Base-by-base conservation (phyloP, 2,329 filamentous ascomycete genomes). In the Pleochaeta shiraiana region DNA sequence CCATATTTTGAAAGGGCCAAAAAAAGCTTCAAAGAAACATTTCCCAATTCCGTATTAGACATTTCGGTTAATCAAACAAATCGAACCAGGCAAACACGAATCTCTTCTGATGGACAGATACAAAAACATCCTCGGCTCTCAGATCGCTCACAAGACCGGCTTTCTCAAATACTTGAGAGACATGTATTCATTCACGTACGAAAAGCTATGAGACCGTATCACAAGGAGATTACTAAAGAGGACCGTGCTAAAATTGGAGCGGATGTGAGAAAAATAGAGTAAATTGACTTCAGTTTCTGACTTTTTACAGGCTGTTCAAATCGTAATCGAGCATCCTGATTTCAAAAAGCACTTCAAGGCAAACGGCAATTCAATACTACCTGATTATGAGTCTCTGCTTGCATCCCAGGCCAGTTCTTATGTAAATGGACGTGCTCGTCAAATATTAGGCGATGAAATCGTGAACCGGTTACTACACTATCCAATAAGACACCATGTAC, bases 101-200 rank as follows among this genome's bases (percentile, higher is more conserved):
- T 43, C 24, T 43, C 37, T 21, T n/a, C n/a, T 26, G 59, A 62
- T 43, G 26, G 33, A 19, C 59, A 62, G 34, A 30, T 45, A 16
- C 21, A 62, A 43, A 62, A 59, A 30, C 26, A 33, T 31, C 4
- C 55, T 31, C 33, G 21, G n/a, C 19, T 14, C 14, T 2, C 33
- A 43, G 24, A 14, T 26, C 33, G 33, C n/a, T 62, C 59, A 12
- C 59, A 34, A 26, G 59, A 62, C 24, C 39, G 26, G 21, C 59
- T 62, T 45, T 19, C 37, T 16, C 21, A 28, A 43, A 59, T 64
- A 21, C 31, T 64, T 19, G 45, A 64, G 28, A 39, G 21, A 16
- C 63, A 64, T 9, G 33, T 64, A 12, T 57, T 64, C 26, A 34
- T 57, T 57, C 53, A 64, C n/a, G 34, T 64, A 5, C 47, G 45